Conservation (phyloP, 73 alveolate species). For the Paramecium biaurelia region DNA sequence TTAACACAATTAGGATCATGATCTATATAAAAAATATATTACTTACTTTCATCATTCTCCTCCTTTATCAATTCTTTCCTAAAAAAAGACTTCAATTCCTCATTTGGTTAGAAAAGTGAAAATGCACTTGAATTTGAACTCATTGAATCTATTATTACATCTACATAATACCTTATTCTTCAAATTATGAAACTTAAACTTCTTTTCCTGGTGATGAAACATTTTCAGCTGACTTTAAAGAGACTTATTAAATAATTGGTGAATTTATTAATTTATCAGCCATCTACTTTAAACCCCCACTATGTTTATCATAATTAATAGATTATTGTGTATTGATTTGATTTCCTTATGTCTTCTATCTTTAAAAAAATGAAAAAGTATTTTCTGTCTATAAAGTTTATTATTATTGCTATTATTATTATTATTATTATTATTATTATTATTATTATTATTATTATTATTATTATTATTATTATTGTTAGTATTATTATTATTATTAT, state of each 20-base stretch:
- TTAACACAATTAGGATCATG: conserved; percentile 26
- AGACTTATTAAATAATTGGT: neutral
- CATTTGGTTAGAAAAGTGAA: conserved; percentile 47
- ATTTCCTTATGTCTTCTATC: neutral
- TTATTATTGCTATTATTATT: too few species aligned
- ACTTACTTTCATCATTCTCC: conserved; percentile 40
- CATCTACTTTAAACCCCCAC: conserved; percentile 18
- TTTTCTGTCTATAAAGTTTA: neutral
- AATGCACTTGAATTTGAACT: conserved; percentile 44
- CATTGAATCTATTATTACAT: neutral
- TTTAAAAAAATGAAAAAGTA: neutral
- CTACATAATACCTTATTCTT: neutral
- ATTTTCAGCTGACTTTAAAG: conserved; percentile 21
- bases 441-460: too few species aligned
- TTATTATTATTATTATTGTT: too few species aligned
- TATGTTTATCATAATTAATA: neutral
- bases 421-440: too few species aligned
- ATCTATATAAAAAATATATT: neutral
- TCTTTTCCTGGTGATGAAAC: neutral
- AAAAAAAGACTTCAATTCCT: conserved; percentile 39
- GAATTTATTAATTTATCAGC: conserved; percentile 43
- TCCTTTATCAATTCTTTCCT: conserved; percentile 5
- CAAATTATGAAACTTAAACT: conserved; percentile 35
- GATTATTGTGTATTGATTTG: neutral
- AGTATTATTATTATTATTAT: too few species aligned